Evolutionary conservation across 2,329 filamentous ascomycete genomes (phyloP), one percentile per base, ranked within the genome.

Genomic region (Thermoascus crustaceus): DNA sequence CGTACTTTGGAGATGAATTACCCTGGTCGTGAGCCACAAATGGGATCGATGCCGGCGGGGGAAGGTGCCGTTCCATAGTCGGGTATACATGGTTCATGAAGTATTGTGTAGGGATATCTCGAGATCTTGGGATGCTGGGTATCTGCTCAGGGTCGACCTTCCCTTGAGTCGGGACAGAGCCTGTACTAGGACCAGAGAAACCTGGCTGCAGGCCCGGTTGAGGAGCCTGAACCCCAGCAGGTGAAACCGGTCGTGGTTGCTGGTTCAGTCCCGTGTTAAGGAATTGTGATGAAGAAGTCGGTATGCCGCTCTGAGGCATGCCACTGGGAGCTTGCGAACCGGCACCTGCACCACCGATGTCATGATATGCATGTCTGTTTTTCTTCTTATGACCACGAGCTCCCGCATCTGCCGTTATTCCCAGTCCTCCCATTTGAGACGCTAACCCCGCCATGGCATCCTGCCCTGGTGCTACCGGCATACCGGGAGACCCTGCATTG

Each of bases 21-120:
- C 91, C 91, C 61, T 98, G 91, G 52, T 98, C 91, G 51, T 80
- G 85, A n/a, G 88, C 85, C 23, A 95, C 82, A 53, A 91, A 96
- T 2, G 91, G 87, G 14, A 91, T 75, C 4, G 83, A 78, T 9
- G 88, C 85, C 2, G 91, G 87, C 30, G 91, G 91, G 7, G 91
- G 88, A 2, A 94, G 72, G 55, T 94, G 87, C 40, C 84, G 84
- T 64, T 96, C 89, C 67, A 96, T 94, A 3, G 91, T 98, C 11
- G 89, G 87, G 58, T 95, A 96, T 34, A 94, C 73, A 59, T 94
- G 84, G 48, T 73, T 78, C 49, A 93, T 75, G 57, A 89, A 98
- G 65, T 88, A 82, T 45, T 82, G 80, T 46, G 91, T 85, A 5
- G 85, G 73, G 5, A 76, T 63, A 60, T 98, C 91, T 66, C 91